Evolutionary conservation across 768 basidiomycete genomes (phyloP).

Genomic region (Astraeus odoratus): DNA sequence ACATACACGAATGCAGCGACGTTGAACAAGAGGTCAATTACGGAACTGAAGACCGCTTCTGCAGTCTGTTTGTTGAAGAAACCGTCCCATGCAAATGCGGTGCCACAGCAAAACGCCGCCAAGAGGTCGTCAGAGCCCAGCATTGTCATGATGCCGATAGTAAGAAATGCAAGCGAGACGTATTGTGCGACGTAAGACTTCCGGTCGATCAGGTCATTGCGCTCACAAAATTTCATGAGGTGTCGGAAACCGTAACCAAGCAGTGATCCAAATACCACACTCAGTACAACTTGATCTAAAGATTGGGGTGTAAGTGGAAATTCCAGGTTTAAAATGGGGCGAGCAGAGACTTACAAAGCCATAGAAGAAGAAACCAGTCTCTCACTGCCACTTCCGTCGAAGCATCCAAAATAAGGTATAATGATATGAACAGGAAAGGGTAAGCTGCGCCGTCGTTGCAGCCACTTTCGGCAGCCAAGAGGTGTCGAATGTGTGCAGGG

Average conservation of each 20-base stretch:
- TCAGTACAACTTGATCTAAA: conserved; percentile 73
- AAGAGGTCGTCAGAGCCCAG: conserved; percentile 92
- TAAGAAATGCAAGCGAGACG: conserved; percentile 73
- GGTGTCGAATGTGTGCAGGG: conserved; percentile 66
- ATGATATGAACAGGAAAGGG: conserved; percentile 84
- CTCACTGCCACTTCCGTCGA: conserved; percentile 58
- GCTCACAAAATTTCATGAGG: conserved; percentile 90
- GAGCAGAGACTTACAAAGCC: conserved; percentile 60
- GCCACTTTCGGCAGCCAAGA: conserved; percentile 72
- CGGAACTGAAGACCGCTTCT: conserved; percentile 91
- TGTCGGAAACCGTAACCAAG: conserved; percentile 78
- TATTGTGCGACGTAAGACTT: conserved; percentile 95
- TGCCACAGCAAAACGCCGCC: conserved; percentile 91
- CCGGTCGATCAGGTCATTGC: conserved; percentile 81
- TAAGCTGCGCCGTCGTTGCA: conserved; percentile 98
- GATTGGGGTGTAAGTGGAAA: conserved; percentile 5
- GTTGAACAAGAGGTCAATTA: conserved; percentile 95
- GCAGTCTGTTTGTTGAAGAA: conserved; percentile 93
- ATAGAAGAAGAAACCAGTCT: conserved; percentile 84
- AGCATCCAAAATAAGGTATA: conserved; percentile 75
- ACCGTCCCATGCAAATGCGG: conserved; percentile 95
- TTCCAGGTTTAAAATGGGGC: not conserved
- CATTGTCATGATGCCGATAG: conserved; percentile 77
- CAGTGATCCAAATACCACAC: conserved; percentile 63
- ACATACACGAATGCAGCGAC: conserved; percentile 93